Conservation (phyloP, 108 stramenopile genomes). For the Cyclotella baltica region DNA sequence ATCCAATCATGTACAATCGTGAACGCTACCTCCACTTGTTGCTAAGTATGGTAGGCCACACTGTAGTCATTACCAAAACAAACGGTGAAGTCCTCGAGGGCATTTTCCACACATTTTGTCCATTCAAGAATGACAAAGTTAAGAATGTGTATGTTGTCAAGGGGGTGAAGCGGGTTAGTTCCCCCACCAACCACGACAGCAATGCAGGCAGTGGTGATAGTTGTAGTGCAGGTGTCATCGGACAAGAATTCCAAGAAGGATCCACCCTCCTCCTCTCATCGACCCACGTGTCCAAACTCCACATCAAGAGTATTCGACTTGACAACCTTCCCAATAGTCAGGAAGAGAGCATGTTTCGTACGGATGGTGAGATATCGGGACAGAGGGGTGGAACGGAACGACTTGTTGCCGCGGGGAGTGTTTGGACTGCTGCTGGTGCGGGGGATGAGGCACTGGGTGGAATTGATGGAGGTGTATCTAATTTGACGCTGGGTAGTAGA, state of each 20-base stretch:
- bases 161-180: constrained; percentile 47
- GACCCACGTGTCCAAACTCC: constrained; percentile 60
- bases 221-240: too few relatives aligned
- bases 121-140: constrained; percentile 52
- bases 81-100: constrained; percentile 79
- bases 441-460: constrained; percentile 8
- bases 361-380: constrained; percentile 79
- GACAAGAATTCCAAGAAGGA: constrained; percentile 57
- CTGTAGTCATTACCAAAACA: constrained; percentile 58
- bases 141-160: constrained; percentile 76
- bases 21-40: constrained; percentile 75
- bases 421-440: constrained; percentile 63
- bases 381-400: constrained; percentile 33
- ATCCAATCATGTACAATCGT: constrained; percentile 33
- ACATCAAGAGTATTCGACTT: constrained; percentile 65
- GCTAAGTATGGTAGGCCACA: constrained; percentile 73
- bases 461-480: neutral
- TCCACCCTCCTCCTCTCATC: constrained; percentile 63
- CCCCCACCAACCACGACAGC: neutral
- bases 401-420: constrained; percentile 81
- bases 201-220: neutral
- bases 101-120: constrained; percentile 78
- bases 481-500: neutral
- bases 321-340: constrained; percentile 21
- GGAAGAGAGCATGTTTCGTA: constrained; percentile 43